phyloP scores from a whole-genome alignment of 306 rosid species.

The Gastrolobium villosum region DNA sequence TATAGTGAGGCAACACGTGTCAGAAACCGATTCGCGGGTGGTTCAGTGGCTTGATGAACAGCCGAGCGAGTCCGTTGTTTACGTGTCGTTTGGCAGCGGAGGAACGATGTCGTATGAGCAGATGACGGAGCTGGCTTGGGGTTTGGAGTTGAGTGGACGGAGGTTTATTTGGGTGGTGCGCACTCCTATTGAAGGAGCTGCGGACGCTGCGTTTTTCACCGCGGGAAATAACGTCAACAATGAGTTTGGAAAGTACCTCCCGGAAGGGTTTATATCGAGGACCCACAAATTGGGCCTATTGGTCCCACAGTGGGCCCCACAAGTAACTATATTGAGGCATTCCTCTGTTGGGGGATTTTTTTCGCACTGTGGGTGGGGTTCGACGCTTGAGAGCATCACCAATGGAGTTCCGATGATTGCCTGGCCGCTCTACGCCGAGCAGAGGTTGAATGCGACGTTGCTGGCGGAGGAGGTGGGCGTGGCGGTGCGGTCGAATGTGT shows the following conservation, averaged over 20 bases:
- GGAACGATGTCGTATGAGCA: slow-evolving; percentile 67
- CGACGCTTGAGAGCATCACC: slow-evolving; percentile 57
- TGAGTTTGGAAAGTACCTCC: slow-evolving; percentile 4
- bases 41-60: slow-evolving; percentile 65
- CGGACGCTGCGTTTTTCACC: slow-evolving; percentile 34
- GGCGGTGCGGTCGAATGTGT: slow-evolving; percentile 39
- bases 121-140: slow-evolving; percentile 65
- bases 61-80: slow-evolving; percentile 59
- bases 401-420: slow-evolving; percentile 62
- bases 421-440: slow-evolving; percentile 76
- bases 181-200: slow-evolving; percentile 40
- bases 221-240: no score
- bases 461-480: slow-evolving; percentile 60
- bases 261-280: slow-evolving; percentile 32
- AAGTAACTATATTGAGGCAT: slow-evolving; percentile 54
- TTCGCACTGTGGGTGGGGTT: slow-evolving; percentile 71
- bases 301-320: slow-evolving; percentile 59
- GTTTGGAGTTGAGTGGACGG: slow-evolving; percentile 68
- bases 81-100: slow-evolving; percentile 76
- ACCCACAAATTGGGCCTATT: slow-evolving; percentile 26
- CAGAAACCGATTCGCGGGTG: background rate
- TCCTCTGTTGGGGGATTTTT: slow-evolving; percentile 57
- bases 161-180: slow-evolving; percentile 81
- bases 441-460: slow-evolving; percentile 62
- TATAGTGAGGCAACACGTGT: slow-evolving; percentile 30